Conservation (phyloP, 495 filamentous ascomycete genomes). For the Podospora pseudocomata region DNA sequence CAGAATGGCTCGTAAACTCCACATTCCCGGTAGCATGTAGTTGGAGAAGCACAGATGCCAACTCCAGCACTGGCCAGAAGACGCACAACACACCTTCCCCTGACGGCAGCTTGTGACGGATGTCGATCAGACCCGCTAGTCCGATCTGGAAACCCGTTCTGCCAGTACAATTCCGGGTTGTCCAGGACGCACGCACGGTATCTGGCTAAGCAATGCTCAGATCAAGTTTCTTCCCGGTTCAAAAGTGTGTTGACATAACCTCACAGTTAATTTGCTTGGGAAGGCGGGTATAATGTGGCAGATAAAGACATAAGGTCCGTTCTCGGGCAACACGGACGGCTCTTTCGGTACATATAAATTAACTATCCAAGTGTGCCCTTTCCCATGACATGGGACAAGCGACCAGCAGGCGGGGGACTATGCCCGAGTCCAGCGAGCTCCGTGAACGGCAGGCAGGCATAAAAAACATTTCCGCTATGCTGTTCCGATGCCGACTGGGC, state of each 20-base stretch:
- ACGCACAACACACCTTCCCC: background rate
- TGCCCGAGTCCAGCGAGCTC: constrained; percentile 7
- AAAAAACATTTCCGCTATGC: background rate
- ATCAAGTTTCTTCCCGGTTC: background rate
- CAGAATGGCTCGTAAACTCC: background rate
- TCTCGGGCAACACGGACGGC: constrained; percentile 3
- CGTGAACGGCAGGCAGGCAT: constrained; percentile 2
- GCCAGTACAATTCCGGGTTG: background rate
- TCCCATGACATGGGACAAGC: background rate
- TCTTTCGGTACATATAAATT: constrained; percentile 1
- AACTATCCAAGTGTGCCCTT: background rate
- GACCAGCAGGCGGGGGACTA: background rate
- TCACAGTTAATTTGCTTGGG: background rate
- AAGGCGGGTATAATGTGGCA: background rate
- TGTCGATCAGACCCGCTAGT: constrained; percentile 11
- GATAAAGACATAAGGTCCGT: background rate
- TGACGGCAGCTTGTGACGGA: background rate
- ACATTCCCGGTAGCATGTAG: background rate
- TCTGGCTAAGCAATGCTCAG: background rate
- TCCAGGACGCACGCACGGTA: background rate
- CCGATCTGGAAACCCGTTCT: constrained; percentile 4
- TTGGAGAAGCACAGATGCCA: background rate
- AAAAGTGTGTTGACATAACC: background rate
- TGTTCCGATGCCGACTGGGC: background rate
- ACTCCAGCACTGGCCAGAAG: background rate